Evolutionary conservation across 192 early-diverging fungal species (phyloP).

Genomic region (Coemansia nantahalensis): DNA sequence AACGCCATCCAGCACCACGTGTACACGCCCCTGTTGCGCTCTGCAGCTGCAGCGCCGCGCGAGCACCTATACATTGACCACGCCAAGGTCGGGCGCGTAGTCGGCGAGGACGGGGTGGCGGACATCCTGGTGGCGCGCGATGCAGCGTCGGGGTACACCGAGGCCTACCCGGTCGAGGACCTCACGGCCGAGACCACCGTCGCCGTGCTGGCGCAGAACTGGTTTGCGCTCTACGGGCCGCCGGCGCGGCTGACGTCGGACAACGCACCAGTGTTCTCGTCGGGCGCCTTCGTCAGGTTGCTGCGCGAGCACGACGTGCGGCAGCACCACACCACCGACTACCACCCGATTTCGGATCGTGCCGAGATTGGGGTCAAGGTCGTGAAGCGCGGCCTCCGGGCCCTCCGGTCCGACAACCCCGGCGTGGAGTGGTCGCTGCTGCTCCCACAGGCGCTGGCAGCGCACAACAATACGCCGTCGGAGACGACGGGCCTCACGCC

Average conservation of each 20-base stretch:
- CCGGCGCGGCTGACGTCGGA: background rate
- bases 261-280: background rate
- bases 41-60: too few species aligned
- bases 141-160: background rate
- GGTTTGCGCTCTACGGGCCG: background rate
- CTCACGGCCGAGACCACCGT: background rate
- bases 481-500: background rate
- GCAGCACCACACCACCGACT: background rate
- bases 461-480: background rate
- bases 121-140: conserved; percentile 5
- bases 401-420: background rate
- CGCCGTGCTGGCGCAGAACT: background rate
- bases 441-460: background rate
- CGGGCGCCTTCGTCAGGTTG: background rate
- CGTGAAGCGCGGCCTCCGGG: background rate
- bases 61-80: too few species aligned
- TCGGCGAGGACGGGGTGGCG: too few species aligned
- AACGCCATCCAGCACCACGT: conserved; percentile 4
- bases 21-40: conserved; percentile 1
- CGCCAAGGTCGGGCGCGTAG: too few species aligned
- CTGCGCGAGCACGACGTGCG: background rate
- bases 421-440: background rate
- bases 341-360: background rate
- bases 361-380: conserved; percentile 1
- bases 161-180: background rate